Base-by-base conservation (phyloP, 371 early-diverging fungal genomes). In the Mucor saturninus region DNA sequence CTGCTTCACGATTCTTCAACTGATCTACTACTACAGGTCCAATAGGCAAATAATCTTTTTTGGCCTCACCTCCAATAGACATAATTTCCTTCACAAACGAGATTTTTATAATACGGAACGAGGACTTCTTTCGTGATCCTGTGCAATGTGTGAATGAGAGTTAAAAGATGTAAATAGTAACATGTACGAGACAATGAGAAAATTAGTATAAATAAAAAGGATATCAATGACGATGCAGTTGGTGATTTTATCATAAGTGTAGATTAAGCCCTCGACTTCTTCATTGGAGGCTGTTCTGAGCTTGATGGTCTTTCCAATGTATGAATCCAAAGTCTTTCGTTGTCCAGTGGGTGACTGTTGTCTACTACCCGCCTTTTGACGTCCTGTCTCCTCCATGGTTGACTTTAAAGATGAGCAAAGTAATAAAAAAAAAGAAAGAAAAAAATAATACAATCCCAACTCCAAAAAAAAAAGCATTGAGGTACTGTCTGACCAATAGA, bases 221-320 rank as follows among this genome's bases (percentile, higher is more conserved):
- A 86, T 88, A 86, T 89, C 84, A 75, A 89, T 80, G 55, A 83
- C 88, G 69, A 89, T 66, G 60, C 86, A 84, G 71, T 86, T 87
- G 54, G 86, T 85, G 52, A 72, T 74, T 38, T 74, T 64, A 71
- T 89, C 90, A 56, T 76, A 85, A 2, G 90, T 81, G 67, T 81
- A 89, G 56, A 89, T 79, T 46, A 74, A 71, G 29, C 90, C 90
- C 38, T 86, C 81, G 54, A 83, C 69, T 64, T 80, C 75, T 68
- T 87, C 87, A 71, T 84, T 81, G 38, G 73, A 69, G 48, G 64
- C 63, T 1, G 87, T 86, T 62, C 83, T 84, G 54, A 86, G 68
- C 66, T 79, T 82, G 74, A 89, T 83, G 30, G 60, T 56, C 39
- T 75, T 65, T 32, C 86, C 89, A 56, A 88, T 49, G 9, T 76